Evolutionary conservation across 139 green algal species (phyloP).

Genomic region (Ettlia oleoabundans): DNA sequence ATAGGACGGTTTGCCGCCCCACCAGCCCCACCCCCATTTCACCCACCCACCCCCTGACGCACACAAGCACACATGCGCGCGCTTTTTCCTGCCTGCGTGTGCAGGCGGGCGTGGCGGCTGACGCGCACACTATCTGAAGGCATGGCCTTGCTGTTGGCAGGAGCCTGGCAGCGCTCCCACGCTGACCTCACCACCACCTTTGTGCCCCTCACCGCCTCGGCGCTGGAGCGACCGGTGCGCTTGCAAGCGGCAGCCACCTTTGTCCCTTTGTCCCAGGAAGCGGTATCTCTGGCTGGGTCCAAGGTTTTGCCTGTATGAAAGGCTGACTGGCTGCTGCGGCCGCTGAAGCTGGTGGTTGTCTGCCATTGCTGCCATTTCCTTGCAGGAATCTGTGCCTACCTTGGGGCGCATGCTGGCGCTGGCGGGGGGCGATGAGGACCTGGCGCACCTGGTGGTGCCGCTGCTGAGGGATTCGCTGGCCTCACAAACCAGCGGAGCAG

Average conservation of each 20-base stretch:
- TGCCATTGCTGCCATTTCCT: too few relatives aligned
- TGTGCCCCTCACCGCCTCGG: slow-evolving; percentile 28
- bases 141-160: slow-evolving; percentile 30
- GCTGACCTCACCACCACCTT: slow-evolving; percentile 15
- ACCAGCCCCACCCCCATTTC: neutral
- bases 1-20: too few relatives aligned
- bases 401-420: slow-evolving; percentile 33
- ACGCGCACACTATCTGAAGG: slow-evolving; percentile 23
- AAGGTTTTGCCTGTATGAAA: too few relatives aligned
- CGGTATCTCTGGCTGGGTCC: too few relatives aligned
- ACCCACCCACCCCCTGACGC: neutral
- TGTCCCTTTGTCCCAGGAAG: too few relatives aligned
- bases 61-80: too few relatives aligned
- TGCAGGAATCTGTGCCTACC: slow-evolving; percentile 23
- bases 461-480: slow-evolving; percentile 41
- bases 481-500: slow-evolving; percentile 5
- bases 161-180: slow-evolving; percentile 17
- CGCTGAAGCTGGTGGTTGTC: neutral
- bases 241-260: too few relatives aligned
- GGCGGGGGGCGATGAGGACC: slow-evolving; percentile 29
- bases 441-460: slow-evolving; percentile 36
- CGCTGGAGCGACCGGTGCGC: slow-evolving; percentile 20
- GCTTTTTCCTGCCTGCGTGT: neutral
- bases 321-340: neutral
- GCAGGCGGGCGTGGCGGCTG: slow-evolving; percentile 24